Conservation (phyloP, 2,329 filamentous ascomycete genomes). For the Parascedosporium putredinis region DNA sequence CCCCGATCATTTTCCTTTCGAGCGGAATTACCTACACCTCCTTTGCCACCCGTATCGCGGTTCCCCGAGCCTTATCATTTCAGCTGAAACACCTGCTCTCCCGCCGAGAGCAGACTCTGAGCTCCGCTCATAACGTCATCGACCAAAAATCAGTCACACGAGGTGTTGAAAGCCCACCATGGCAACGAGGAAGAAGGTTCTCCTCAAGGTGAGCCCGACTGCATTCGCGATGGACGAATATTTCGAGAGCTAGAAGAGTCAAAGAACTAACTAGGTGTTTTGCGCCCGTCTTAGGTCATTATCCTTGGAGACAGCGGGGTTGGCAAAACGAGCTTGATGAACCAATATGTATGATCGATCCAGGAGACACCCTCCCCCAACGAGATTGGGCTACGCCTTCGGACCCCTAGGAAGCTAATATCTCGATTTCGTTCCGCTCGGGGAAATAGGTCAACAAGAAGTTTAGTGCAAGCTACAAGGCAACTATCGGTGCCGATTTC, state of each 20-base stretch:
- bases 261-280: slow-evolving; percentile 7
- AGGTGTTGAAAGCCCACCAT: slow-evolving; percentile 34
- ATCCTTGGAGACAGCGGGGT: slow-evolving; percentile 98
- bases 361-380: neutral
- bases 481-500: slow-evolving; percentile 97
- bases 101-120: neutral
- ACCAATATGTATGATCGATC: slow-evolving; percentile 83
- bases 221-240: neutral
- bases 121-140: slow-evolving; percentile 6
- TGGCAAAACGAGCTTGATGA: slow-evolving; percentile 99
- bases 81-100: neutral
- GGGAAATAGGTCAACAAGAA: slow-evolving; percentile 93
- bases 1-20: neutral
- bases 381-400: too few species aligned
- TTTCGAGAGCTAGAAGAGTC: slow-evolving; percentile 1
- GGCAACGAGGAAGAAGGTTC: slow-evolving; percentile 80
- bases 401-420: too few species aligned
- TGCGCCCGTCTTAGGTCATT: slow-evolving; percentile 63
- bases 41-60: neutral
- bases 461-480: slow-evolving; percentile 99
- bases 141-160: slow-evolving; percentile 3
- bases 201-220: slow-evolving; percentile 59
- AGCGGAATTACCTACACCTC: too few species aligned
- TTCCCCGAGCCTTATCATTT: neutral
- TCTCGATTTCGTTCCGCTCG: neutral